Conservation (phyloP, 108 stramenopile species). For the Cyclotella cryptica region DNA sequence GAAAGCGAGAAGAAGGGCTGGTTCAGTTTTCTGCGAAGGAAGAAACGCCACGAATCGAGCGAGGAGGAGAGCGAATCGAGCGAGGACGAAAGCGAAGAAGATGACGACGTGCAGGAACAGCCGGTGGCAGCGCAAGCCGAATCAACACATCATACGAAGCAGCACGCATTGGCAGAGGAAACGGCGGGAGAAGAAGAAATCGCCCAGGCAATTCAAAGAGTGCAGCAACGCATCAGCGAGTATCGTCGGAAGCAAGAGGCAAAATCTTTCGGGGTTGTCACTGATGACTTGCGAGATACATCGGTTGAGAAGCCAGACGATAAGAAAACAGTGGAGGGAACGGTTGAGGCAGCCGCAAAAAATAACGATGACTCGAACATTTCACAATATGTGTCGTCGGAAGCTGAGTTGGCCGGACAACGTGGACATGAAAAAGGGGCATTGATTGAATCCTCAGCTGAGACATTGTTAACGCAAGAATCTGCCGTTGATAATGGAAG, state of each 20-base stretch:
- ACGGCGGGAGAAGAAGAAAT: conserved; percentile 9
- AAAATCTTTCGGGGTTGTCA: background rate
- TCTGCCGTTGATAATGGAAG: background rate
- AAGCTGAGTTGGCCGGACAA: background rate
- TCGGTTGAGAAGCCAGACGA: background rate
- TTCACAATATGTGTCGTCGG: background rate
- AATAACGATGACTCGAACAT: no score
- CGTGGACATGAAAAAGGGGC: background rate
- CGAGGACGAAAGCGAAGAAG: conserved; percentile 22
- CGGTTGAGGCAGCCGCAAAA: background rate
- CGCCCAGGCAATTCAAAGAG: conserved; percentile 48
- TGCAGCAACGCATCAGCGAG: conserved; percentile 38
- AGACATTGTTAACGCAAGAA: background rate
- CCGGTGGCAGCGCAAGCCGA: background rate
- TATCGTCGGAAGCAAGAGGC: conserved; percentile 5
- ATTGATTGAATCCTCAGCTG: conserved; percentile 9
- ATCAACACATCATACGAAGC: background rate
- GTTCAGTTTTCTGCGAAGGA: conserved; percentile 34
- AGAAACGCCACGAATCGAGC: background rate
- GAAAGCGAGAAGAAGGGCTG: conserved; percentile 23
- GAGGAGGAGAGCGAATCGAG: conserved; percentile 3
- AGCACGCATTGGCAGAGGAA: background rate
- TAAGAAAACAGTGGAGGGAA: background rate
- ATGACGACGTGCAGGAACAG: conserved; percentile 19
- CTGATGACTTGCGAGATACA: background rate